Conservation (phyloP, 306 rosid genomes). For the Cicer bijugum region DNA sequence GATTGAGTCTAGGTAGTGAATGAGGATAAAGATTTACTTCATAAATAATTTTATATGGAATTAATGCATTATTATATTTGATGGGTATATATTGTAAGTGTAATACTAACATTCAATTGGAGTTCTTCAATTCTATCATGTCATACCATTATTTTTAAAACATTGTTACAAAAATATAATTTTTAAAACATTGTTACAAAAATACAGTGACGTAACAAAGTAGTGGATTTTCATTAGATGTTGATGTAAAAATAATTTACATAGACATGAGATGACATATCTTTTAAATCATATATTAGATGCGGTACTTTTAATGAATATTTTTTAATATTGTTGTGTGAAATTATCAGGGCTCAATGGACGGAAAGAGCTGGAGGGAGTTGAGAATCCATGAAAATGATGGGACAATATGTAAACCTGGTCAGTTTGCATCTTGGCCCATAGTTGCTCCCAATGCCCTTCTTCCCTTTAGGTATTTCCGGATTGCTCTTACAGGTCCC, state of each 20-base stretch:
- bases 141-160: not conserved
- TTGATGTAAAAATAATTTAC: not conserved
- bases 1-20: not conserved
- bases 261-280: not conserved
- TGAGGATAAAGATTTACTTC: not conserved
- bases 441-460: conserved; percentile 72
- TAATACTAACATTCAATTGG: too few species aligned
- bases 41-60: too few species aligned
- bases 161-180: too few species aligned
- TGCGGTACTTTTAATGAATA: not conserved
- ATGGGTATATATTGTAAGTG: too few species aligned
- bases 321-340: not conserved
- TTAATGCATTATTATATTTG: too few species aligned
- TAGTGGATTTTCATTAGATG: not conserved
- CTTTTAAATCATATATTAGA: not conserved
- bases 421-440: conserved; percentile 96
- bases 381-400: conserved; percentile 84
- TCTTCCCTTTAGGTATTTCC: conserved; percentile 76
- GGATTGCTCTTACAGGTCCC: conserved; percentile 69
- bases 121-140: not conserved
- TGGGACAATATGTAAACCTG: conserved; percentile 71
- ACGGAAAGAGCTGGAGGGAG: conserved; percentile 84
- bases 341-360: conserved; percentile 71
- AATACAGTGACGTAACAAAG: too few species aligned
- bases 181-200: not conserved